Base-by-base conservation (phyloP, 192 early-diverging fungal species). In the Lobosporangium transversale region DNA sequence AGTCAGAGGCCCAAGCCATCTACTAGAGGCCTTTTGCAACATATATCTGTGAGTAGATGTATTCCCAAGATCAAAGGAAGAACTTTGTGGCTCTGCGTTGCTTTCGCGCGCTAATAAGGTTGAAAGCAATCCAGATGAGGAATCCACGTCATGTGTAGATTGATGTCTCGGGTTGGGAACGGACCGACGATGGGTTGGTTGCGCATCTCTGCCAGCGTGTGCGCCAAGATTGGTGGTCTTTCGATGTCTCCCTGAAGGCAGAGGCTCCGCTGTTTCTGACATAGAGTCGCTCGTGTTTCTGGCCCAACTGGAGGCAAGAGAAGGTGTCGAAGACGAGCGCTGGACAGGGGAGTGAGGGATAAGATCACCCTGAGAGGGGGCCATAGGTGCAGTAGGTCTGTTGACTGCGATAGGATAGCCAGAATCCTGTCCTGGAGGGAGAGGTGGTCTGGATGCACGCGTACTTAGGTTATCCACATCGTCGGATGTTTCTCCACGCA, bases 1-100 rank as follows among this genome's bases (percentile, higher is more conserved):
- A 7, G 64, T 32, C 20, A 76, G 26, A 0, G 73, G 73, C 5
- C 64, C 73, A 4, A 76, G 45, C 73, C 73, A 76, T 18, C 73
- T 63, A 44, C 45, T 62, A 2, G 64, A 27, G 2, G 53, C 17
- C n/a, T 40, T 76, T 6, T 62, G 73, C 0, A 62, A 20, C 2
- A 56, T 8, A 42, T 66, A 29, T 24, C 64, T 53, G 23, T 26
- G 44, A 31, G 50, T 36, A n/a, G 49, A 20, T 1, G 54, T 21
- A 9, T 33, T 47, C 21, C 51, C 56, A 17, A 42, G 35, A 7
- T 66, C 56, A 1, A 27, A 60, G 8, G 56, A 63, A 5, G 63
- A 35, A 1, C 43, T 26, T 9, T 23, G 20, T n/a, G 44, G 45
- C 24, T 61, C 57, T 7, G 45, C 5, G 15, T 65, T 50, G 29